Evolutionary conservation across 1,284 basidiomycete species (phyloP).

Genomic region (Ustilago shanxiensis): DNA sequence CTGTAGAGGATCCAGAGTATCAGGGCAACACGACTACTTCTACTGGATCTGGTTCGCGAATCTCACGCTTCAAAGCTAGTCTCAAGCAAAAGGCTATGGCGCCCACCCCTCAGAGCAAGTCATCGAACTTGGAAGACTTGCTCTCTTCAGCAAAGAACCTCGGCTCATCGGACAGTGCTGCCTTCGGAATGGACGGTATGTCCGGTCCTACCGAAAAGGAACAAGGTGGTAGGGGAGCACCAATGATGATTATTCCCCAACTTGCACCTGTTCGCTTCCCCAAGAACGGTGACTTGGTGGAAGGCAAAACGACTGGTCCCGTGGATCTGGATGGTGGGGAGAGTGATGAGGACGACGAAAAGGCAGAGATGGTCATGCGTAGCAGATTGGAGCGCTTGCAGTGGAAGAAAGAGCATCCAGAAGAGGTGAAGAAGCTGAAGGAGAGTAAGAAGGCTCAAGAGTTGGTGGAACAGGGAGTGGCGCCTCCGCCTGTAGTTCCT

Average conservation of each 20-base stretch:
- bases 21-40: conserved; percentile 35
- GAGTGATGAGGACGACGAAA: conserved; percentile 60
- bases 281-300: conserved; percentile 46
- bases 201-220: background rate
- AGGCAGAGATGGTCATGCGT: conserved; percentile 56
- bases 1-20: conserved; percentile 45
- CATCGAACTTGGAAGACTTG: conserved; percentile 34
- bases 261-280: conserved; percentile 51
- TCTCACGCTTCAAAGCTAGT: conserved; percentile 59
- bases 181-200: conserved; percentile 35
- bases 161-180: conserved; percentile 17
- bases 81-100: conserved; percentile 16
- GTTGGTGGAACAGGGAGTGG: conserved; percentile 18
- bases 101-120: conserved; percentile 1
- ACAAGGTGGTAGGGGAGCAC: conserved; percentile 9
- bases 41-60: conserved; percentile 17
- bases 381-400: conserved; percentile 47
- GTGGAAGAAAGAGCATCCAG: conserved; percentile 42
- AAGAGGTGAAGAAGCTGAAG: conserved; percentile 20
- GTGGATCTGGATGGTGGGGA: conserved; percentile 55
- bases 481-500: conserved; percentile 18
- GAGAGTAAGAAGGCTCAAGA: conserved; percentile 24
- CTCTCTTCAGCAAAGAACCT: conserved; percentile 47
- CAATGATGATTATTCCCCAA: conserved; percentile 59
- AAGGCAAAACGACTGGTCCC: conserved; percentile 24